Evolutionary conservation across 495 filamentous ascomycete species (phyloP).

Genomic region (Hyaloscypha hepaticicola): DNA sequence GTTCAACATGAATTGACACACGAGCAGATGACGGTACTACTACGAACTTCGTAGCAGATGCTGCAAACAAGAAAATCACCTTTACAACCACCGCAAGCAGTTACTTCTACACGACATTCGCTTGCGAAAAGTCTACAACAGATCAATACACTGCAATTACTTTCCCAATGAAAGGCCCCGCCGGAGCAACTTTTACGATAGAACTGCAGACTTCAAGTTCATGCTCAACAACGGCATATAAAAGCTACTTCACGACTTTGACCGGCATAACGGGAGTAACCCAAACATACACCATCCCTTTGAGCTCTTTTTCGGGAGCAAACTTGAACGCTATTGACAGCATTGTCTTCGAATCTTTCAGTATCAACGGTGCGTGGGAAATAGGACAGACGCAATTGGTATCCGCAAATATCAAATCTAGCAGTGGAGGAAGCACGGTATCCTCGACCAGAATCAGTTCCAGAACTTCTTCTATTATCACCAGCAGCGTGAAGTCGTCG

Average conservation of each 20-base stretch:
- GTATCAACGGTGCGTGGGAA: slow-evolving; percentile 45
- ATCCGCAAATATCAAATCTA: slow-evolving; percentile 38
- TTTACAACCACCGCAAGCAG: slow-evolving; percentile 50
- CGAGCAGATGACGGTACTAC: slow-evolving; percentile 55
- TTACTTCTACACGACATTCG: slow-evolving; percentile 60
- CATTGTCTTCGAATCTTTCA: slow-evolving; percentile 52
- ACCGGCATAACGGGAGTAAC: slow-evolving; percentile 49
- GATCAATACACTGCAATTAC: slow-evolving; percentile 51
- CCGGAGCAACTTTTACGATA: slow-evolving; percentile 46
- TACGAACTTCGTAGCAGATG: slow-evolving; percentile 45
- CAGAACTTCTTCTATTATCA: neutral
- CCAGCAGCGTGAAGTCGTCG: slow-evolving; percentile 21
- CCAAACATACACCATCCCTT: slow-evolving; percentile 52
- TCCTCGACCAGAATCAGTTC: slow-evolving; percentile 7
- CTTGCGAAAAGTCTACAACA: slow-evolving; percentile 46
- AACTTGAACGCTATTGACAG: slow-evolving; percentile 51
- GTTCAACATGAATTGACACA: slow-evolving; percentile 20
- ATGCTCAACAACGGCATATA: slow-evolving; percentile 45
- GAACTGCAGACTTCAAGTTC: slow-evolving; percentile 53
- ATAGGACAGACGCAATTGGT: slow-evolving; percentile 52
- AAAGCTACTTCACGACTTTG: slow-evolving; percentile 46
- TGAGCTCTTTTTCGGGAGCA: slow-evolving; percentile 51
- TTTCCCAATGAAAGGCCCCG: slow-evolving; percentile 55
- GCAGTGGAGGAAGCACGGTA: slow-evolving; percentile 1
- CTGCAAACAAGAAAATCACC: slow-evolving; percentile 44